Conservation (phyloP, 2,329 filamentous ascomycete species). For the Venturiaceae sp. region DNA sequence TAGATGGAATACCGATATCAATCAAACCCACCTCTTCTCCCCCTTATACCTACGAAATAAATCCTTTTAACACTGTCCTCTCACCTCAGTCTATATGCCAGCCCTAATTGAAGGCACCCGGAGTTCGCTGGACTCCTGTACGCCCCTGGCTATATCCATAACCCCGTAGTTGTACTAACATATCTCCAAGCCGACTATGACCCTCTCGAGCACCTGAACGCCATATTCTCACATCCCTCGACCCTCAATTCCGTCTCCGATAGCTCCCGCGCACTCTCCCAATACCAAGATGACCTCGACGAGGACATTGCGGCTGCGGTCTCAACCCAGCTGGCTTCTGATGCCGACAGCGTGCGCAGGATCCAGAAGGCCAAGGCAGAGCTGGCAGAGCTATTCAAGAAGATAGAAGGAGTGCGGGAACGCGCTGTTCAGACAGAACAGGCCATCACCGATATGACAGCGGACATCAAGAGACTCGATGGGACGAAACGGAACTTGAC, state of each 20-base stretch:
- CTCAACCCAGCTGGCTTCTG: conserved; percentile 69
- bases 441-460: conserved; percentile 96
- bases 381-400: conserved; percentile 80
- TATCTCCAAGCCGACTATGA: conserved; percentile 64
- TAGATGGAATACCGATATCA: neutral
- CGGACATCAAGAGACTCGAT: conserved; percentile 95
- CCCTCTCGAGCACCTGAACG: conserved; percentile 85
- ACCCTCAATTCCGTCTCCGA: conserved; percentile 67
- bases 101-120: neutral
- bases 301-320: conserved; percentile 64
- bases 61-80: neutral
- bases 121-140: conserved; percentile 7
- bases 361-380: conserved; percentile 89
- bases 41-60: neutral
- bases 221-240: conserved; percentile 83
- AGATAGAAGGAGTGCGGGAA: conserved; percentile 86
- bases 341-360: conserved; percentile 78
- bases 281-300: conserved; percentile 74
- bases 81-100: neutral
- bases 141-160: neutral
- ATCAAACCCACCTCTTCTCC: neutral
- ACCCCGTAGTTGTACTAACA: neutral
- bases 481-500: conserved; percentile 95
- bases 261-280: conserved; percentile 63
- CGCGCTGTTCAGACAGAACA: conserved; percentile 87